Evolutionary conservation across 2,329 filamentous ascomycete species (phyloP), one percentile per base, ranked within the genome.

Genomic region (Camillea tinctor): DNA sequence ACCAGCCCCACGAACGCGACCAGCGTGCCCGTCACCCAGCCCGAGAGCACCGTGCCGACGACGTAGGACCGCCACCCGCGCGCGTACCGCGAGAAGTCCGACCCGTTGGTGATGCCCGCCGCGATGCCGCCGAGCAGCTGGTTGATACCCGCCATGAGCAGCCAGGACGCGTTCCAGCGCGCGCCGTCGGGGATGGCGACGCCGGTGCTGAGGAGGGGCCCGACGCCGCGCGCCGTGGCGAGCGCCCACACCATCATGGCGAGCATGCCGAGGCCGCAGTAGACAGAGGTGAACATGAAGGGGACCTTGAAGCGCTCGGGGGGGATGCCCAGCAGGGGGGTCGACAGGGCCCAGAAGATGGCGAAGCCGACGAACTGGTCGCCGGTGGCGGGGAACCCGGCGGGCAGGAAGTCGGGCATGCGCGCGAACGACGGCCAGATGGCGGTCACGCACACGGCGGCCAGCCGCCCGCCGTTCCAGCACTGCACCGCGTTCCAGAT

Each of bases 321-420:
- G 0, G 75, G 74, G n/a, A 83, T 76, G 69, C 77, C 79, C 2
- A 83, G 68, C 60, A 84, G 80, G 0, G 80, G 81, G 0, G 76
- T 72, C 17, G 81, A 81, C 20, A 80, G 66, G 26, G 79, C 73
- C 75, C 81, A 84, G 68, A 84, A 84, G 50, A 84, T 68, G 56
- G 83, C 78, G 62, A 82, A 79, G 60, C 77, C 83, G 1, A 83
- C 73, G 26, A 84, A 71, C 23, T 80, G 76, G 20, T 77, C 75
- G 15, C 79, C 76, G 51, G 71, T 73, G 58, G 74, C 70, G 23
- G 74, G 77, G 51, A 75, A 64, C 54, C 67, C 74, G 4, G 67
- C 71, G 0, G 79, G 76, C 8, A 83, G 71, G 26, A 77, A 77
- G 62, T 83, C 80, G 17, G 74, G 73, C 60, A 82, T 76, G 64